phyloP scores from a whole-genome alignment of 352 stramenopile genomes.

The Saprolegnia parasitica region DNA sequence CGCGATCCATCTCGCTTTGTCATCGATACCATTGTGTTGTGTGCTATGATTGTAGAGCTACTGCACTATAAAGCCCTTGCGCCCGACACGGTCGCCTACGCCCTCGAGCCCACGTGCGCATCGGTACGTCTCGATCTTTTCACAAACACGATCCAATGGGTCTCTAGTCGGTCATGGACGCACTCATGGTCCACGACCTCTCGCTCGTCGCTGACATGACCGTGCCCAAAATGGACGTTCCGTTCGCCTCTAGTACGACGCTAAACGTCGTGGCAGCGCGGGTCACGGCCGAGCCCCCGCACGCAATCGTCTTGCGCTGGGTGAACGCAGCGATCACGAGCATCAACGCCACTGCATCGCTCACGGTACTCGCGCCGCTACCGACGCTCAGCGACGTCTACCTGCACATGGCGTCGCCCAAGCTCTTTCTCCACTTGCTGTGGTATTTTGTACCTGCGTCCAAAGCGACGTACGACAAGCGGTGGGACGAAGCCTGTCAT shows the following conservation, averaged over 20 bases:
- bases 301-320: constrained; percentile 7
- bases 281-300: background rate
- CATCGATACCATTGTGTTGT: too few species aligned
- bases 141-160: too few species aligned
- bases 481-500: constrained; percentile 40
- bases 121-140: too few species aligned
- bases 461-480: constrained; percentile 45
- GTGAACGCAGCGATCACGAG: constrained; percentile 8
- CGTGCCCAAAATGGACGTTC: background rate
- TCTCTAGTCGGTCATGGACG: background rate
- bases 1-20: too few species aligned
- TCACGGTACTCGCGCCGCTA: constrained; percentile 31
- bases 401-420: constrained; percentile 47
- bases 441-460: constrained; percentile 54
- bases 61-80: background rate
- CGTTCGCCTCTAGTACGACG: background rate
- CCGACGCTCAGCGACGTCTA: constrained; percentile 60
- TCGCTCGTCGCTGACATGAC: background rate
- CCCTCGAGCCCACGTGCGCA: background rate
- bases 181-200: constrained; percentile 7
- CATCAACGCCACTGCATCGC: background rate
- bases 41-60: too few species aligned
- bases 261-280: background rate
- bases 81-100: constrained; percentile 6
- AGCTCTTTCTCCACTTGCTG: constrained; percentile 68